phyloP scores from a whole-genome alignment of 106 monocot genomes.

The Agapanthus africanus region DNA sequence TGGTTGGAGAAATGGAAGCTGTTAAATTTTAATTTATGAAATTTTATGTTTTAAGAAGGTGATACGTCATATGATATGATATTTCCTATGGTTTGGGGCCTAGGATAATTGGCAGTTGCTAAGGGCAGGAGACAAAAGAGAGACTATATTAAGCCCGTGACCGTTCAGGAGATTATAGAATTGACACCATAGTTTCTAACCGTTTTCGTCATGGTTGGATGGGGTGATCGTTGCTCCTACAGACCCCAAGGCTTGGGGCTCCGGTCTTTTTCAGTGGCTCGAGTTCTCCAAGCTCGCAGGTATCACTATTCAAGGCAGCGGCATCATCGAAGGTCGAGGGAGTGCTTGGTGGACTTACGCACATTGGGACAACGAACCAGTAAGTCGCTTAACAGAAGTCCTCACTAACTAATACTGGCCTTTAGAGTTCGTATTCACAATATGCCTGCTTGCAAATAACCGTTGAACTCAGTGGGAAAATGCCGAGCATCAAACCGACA shows the following conservation, averaged over 20 bases:
- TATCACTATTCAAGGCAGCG: slow-evolving; percentile 57
- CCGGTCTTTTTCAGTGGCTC: slow-evolving; percentile 63
- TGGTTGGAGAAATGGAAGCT: slow-evolving; percentile 3
- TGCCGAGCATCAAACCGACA: slow-evolving; percentile 83
- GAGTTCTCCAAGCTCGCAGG: slow-evolving; percentile 83
- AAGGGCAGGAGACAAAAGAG: slow-evolving; percentile 21
- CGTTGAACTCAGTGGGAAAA: slow-evolving; percentile 22
- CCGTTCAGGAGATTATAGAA: neutral
- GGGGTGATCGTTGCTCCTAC: slow-evolving; percentile 83
- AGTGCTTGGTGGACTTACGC: slow-evolving; percentile 66
- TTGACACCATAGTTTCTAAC: neutral
- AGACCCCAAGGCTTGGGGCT: slow-evolving; percentile 57
- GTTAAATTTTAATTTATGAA: neutral
- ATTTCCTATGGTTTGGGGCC: neutral
- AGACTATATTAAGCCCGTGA: slow-evolving; percentile 41
- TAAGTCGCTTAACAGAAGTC: slow-evolving; percentile 11
- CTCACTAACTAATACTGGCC: no score
- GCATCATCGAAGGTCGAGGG: slow-evolving; percentile 70
- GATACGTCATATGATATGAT: neutral
- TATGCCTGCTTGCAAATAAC: slow-evolving; percentile 40
- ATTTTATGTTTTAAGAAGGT: no score
- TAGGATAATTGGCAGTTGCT: slow-evolving; percentile 15
- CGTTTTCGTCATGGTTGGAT: slow-evolving; percentile 41
- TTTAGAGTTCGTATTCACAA: neutral
- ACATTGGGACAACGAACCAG: slow-evolving; percentile 34